phyloP scores from a whole-genome alignment of 345 rosid species.

The Passiflora organensis region DNA sequence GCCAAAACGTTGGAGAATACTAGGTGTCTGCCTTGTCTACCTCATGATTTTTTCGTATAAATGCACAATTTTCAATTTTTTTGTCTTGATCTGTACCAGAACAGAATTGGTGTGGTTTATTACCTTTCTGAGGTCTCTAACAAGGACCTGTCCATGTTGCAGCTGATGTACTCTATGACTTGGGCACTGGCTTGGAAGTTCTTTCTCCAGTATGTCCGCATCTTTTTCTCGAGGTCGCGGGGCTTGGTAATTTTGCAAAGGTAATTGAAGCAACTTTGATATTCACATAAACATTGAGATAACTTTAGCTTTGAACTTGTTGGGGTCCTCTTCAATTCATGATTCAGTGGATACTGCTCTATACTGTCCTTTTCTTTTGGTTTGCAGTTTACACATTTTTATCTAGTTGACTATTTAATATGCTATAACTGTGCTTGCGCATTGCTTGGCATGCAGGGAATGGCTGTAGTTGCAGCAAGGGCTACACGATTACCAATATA shows the following conservation, averaged over 20 bases:
- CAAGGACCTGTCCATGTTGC: conserved; percentile 20
- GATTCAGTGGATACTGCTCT: no score
- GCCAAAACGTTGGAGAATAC: conserved; percentile 86
- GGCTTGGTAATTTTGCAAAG: conserved; percentile 95
- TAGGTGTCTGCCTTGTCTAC: conserved; percentile 41
- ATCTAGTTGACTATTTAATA: no score
- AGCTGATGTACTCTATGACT: conserved; percentile 93
- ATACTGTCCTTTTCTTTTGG: no score
- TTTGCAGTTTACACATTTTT: no score
- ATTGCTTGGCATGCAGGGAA: conserved; percentile 52
- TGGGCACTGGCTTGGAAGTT: conserved; percentile 89
- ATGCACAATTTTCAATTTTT: not conserved
- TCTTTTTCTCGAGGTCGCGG: conserved; percentile 92
- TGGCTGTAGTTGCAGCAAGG: conserved; percentile 96
- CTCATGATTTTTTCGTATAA: not conserved
- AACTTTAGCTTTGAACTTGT: not conserved
- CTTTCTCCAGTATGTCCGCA: conserved; percentile 84
- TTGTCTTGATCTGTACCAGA: not conserved
- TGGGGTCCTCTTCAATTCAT: no score
- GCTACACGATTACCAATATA: conserved; percentile 91
- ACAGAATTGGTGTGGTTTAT: conserved; percentile 4
- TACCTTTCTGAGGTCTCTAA: conserved; percentile 11
- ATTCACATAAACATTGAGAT: not conserved
- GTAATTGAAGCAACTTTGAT: conserved; percentile 19
- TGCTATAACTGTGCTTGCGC: conserved; percentile 10